These are phyloP conservation scores for Penicillium vulpinum DNA, from an alignment of 2,329 filamentous ascomycete genomes.

Conservation along the genomic window DNA sequence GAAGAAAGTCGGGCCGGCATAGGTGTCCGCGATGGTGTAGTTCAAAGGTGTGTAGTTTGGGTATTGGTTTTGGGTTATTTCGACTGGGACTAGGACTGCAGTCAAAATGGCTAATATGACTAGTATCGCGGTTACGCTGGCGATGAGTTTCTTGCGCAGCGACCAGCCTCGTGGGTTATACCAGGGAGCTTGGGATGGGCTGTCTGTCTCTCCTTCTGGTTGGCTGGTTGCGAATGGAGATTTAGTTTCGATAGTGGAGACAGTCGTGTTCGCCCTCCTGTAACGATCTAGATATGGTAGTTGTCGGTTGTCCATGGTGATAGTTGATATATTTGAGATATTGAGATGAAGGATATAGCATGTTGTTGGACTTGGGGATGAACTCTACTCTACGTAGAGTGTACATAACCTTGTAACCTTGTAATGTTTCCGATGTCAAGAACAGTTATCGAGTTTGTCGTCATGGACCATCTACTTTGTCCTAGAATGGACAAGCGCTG, in stretches of 20 bases:
- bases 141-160: conserved; percentile 53
- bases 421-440: background rate
- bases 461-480: conserved; percentile 1
- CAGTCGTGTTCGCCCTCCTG: conserved; percentile 19
- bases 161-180: conserved; percentile 58
- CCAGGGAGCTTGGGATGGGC: conserved; percentile 23
- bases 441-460: background rate
- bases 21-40: conserved; percentile 47
- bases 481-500: background rate
- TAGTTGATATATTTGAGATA: background rate
- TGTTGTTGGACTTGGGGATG: background rate
- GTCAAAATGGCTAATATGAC: conserved; percentile 49
- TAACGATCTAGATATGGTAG: conserved; percentile 23
- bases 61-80: conserved; percentile 43
- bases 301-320: conserved; percentile 15
- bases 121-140: conserved; percentile 38
- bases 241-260: conserved; percentile 23
- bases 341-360: background rate
- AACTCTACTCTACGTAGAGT: background rate
- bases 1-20: conserved; percentile 45
- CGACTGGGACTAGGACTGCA: conserved; percentile 48
- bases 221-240: conserved; percentile 16
- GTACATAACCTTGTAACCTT: too few relatives aligned
- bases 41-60: conserved; percentile 45
- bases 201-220: conserved; percentile 1